Evolutionary conservation across 192 early-diverging fungal species (phyloP), one percentile per base, ranked within the genome.

Genomic region (Coemansia guatemalensis): DNA sequence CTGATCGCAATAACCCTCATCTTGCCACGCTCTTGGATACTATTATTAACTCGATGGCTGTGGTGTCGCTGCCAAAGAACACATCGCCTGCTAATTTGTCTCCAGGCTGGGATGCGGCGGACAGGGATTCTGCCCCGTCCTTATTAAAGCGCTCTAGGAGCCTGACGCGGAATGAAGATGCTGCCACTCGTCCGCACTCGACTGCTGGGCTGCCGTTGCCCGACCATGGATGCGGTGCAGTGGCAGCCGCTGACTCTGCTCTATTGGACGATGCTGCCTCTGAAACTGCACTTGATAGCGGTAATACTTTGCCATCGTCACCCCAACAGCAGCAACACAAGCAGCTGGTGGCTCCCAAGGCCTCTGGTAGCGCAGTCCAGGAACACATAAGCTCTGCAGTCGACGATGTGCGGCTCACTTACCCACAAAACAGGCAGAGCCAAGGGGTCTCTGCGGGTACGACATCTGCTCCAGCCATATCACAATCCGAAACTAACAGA

Each of bases 1-100:
- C 50, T 29, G 73, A 75, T 49, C 69, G 78, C 60, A 81, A 75
- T 47, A 75, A 69, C 41, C 69, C 78, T 12, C 68, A 66, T 25
- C 44, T 81, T 68, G 78, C 73, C 20, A 63, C 62, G 8, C 62
- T 75, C 2, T 25, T 81, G 22, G 78, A 75, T 53, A 59, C 62
- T 27, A 81, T 81, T 33, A 20, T 81, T 22, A 71, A 69, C 55
- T 70, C 67, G 25, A 62, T 79, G 71, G 64, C 53, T 11, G 59
- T 63, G 18, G 61, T 53, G 8, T 32, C 53, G 17, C 4, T 32
- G 5, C 35, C 60, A 27, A 24, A 44, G 14, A 33, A 6, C 39
- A n/a, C 27, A 12, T 25, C 41, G 21, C 35, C 50, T 22, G 4
- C 52, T 12, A 26, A 53, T 29, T 9, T 29, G n/a, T 9, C 9